A percentile compares a stretch with the other conserved stretches of the same genome.
These are phyloP conservation scores for Populus nigra DNA, from an alignment of 345 rosid species.

Conservation along the genomic window DNA sequence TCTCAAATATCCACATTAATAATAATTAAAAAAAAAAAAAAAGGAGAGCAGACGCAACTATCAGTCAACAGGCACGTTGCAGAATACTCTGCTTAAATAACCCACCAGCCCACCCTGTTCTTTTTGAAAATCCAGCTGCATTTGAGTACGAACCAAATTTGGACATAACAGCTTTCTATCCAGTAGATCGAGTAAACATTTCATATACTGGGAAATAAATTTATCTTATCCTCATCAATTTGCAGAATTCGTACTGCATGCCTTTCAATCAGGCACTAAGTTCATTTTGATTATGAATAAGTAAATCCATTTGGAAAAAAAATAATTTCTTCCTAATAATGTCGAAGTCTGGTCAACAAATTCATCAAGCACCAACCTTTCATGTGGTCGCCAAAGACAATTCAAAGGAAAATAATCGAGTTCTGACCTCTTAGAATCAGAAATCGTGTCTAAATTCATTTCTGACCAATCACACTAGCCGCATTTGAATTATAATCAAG, in stretches of 20 bases:
- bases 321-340: too few relatives aligned
- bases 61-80: too few relatives aligned
- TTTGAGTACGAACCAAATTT: too few relatives aligned
- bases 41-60: too few relatives aligned
- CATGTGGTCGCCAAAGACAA: neutral
- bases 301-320: neutral
- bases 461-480: neutral
- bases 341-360: neutral
- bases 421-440: neutral
- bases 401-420: neutral
- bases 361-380: neutral
- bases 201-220: neutral
- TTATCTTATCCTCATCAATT: neutral
- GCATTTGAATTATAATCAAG: neutral
- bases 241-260: neutral
- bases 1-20: too few relatives aligned
- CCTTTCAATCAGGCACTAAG: neutral
- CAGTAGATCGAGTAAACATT: neutral
- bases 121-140: too few relatives aligned
- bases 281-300: neutral
- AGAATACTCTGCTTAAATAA: too few relatives aligned
- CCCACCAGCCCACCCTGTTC: too few relatives aligned
- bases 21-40: too few relatives aligned
- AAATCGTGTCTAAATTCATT: neutral
- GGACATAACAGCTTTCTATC: too few relatives aligned